Conservation (phyloP, 805 yeast species). For the Starmera dryadoides region DNA sequence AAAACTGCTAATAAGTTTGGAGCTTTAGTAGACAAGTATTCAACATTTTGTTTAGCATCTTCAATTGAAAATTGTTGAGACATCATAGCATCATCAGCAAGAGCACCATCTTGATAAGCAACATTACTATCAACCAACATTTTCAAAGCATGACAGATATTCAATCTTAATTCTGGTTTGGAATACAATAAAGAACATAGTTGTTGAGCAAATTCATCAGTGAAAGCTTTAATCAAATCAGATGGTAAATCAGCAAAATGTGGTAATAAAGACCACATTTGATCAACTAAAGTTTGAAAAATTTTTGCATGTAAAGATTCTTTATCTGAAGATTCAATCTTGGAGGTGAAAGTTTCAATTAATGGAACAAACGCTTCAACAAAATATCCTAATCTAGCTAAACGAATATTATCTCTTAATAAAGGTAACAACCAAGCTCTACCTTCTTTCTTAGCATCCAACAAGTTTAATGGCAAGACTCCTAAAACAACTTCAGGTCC, state of each 20-base stretch:
- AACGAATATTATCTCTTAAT: constrained; percentile 76
- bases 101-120: constrained; percentile 53
- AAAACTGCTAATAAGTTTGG: constrained; percentile 77
- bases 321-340: constrained; percentile 35
- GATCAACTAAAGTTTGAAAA: constrained; percentile 80
- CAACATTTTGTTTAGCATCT: constrained; percentile 49
- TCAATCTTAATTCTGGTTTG: constrained; percentile 65
- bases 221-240: constrained; percentile 60
- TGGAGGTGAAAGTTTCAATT: constrained; percentile 44
- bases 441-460: constrained; percentile 53
- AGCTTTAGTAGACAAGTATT: constrained; percentile 58
- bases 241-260: constrained; percentile 81
- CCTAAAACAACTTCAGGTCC: constrained; percentile 83
- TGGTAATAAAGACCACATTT: constrained; percentile 87
- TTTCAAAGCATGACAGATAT: constrained; percentile 78
- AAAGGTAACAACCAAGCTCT: constrained; percentile 94
- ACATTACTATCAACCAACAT: constrained; percentile 71
- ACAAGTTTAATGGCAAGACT: constrained; percentile 72
- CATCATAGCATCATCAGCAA: constrained; percentile 47
- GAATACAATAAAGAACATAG: constrained; percentile 72
- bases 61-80: constrained; percentile 53
- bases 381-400: constrained; percentile 62
- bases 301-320: constrained; percentile 69
- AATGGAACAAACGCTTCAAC: constrained; percentile 60
- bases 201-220: constrained; percentile 69